Evolutionary conservation across 805 yeast species (phyloP).

Genomic region (Candida ulmi): DNA sequence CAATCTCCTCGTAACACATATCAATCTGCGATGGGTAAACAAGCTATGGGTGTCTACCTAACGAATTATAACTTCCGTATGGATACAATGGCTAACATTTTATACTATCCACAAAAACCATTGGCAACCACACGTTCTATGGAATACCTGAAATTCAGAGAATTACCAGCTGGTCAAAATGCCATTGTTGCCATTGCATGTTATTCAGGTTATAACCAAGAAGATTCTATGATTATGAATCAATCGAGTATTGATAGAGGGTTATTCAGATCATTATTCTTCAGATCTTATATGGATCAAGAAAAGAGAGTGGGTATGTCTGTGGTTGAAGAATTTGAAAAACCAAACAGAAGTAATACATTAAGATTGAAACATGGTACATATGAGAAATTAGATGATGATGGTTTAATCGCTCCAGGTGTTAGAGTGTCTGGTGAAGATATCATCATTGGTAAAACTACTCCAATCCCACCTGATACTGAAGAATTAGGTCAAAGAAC

Average conservation of each 20-base stretch:
- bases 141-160: slow-evolving; percentile 97
- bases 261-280: slow-evolving; percentile 89
- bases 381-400: slow-evolving; percentile 96
- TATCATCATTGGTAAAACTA: slow-evolving; percentile 96
- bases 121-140: slow-evolving; percentile 96
- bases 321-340: slow-evolving; percentile 95
- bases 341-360: slow-evolving; percentile 92
- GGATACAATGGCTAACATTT: slow-evolving; percentile 99
- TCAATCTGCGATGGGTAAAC: slow-evolving; percentile 99
- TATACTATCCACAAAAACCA: slow-evolving; percentile 97
- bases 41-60: slow-evolving; percentile 98
- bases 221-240: slow-evolving; percentile 99
- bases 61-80: slow-evolving; percentile 94
- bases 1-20: slow-evolving; percentile 99
- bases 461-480: slow-evolving; percentile 98
- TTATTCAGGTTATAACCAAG: slow-evolving; percentile 98
- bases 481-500: slow-evolving; percentile 99
- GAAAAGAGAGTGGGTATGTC: slow-evolving; percentile 98
- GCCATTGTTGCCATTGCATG: slow-evolving; percentile 98
- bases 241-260: slow-evolving; percentile 97
- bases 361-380: slow-evolving; percentile 96
- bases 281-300: slow-evolving; percentile 97
- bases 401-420: slow-evolving; percentile 97
- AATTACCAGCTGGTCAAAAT: slow-evolving; percentile 97
- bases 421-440: slow-evolving; percentile 98